A percentile compares a stretch with the other conserved stretches of the same genome.
Conservation (phyloP, 2,329 filamentous ascomycete species). For the Simplicillium sp. region DNA sequence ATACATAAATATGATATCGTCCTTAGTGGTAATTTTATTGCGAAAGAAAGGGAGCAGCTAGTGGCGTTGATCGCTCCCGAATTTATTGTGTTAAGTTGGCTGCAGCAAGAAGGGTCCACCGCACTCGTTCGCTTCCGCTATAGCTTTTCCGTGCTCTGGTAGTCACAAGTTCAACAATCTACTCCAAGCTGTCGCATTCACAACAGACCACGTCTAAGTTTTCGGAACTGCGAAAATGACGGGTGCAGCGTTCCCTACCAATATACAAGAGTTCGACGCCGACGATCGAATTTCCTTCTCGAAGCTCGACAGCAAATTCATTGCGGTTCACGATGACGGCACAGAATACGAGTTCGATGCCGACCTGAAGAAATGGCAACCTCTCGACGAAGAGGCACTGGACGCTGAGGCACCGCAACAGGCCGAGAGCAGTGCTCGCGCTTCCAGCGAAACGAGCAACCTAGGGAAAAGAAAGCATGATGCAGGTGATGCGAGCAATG, state of each 20-base stretch:
- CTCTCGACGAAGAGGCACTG: slow-evolving; percentile 37
- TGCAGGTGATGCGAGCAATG: slow-evolving; percentile 20
- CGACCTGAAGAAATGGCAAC: slow-evolving; percentile 65
- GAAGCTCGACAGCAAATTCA: slow-evolving; percentile 70
- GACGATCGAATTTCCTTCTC: slow-evolving; percentile 84
- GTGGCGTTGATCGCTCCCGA: too few species aligned
- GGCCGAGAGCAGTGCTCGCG: slow-evolving; percentile 14
- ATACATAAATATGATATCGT: too few species aligned
- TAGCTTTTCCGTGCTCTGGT: too few species aligned
- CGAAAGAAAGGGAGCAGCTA: too few species aligned
- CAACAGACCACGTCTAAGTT: too few species aligned
- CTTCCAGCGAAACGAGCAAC: slow-evolving; percentile 14
- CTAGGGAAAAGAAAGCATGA: slow-evolving; percentile 33
- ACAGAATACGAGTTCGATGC: slow-evolving; percentile 77
- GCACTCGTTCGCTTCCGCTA: too few species aligned
- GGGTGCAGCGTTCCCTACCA: slow-evolving; percentile 37
- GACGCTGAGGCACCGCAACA: slow-evolving; percentile 27
- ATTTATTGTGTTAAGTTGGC: too few species aligned
- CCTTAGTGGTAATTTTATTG: too few species aligned
- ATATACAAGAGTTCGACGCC: slow-evolving; percentile 59
- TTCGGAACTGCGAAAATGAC: background rate
- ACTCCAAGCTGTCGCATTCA: too few species aligned
- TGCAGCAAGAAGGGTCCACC: too few species aligned
- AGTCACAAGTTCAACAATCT: too few species aligned
- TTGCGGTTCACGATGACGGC: slow-evolving; percentile 76